Evolutionary conservation across 352 stramenopile species (phyloP).

Genomic region (Phytopythium kandeliae): DNA sequence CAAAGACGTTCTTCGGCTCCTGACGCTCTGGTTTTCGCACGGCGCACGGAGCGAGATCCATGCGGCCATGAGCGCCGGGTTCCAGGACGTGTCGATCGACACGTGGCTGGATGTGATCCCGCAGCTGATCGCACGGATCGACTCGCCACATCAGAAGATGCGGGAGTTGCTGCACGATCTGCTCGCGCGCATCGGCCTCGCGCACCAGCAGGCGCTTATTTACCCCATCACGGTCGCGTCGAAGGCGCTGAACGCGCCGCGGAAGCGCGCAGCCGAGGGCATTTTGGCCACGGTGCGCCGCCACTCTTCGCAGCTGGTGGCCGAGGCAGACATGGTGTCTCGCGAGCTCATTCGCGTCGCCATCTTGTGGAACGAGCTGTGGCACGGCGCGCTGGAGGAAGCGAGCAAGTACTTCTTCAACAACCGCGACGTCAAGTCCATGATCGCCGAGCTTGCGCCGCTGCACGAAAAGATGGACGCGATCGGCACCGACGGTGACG

Average conservation of each 20-base stretch:
- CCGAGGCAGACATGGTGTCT: conserved; percentile 95
- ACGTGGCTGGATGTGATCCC: conserved; percentile 99
- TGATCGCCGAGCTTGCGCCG: conserved; percentile 94
- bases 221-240: conserved; percentile 98
- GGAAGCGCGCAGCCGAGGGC: conserved; percentile 89
- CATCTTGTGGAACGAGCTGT: conserved; percentile 99
- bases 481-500: conserved; percentile 64
- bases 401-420: conserved; percentile 97
- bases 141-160: conserved; percentile 75
- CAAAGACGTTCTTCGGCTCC: conserved; percentile 98
- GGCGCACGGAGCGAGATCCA: conserved; percentile 90
- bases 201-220: conserved; percentile 98
- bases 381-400: conserved; percentile 97
- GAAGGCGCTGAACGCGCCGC: conserved; percentile 92
- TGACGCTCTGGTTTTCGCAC: conserved; percentile 99
- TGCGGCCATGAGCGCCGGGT: conserved; percentile 70
- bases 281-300: conserved; percentile 94
- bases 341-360: conserved; percentile 99
- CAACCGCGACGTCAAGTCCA: conserved; percentile 94
- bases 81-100: conserved; percentile 94
- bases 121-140: conserved; percentile 94
- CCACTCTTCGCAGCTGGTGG: conserved; percentile 95
- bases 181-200: conserved; percentile 91
- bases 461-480: conserved; percentile 90
- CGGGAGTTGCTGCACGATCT: conserved; percentile 77